Evolutionary conservation across 495 filamentous ascomycete genomes (phyloP).

Genomic region (Talaromyces wortmannii): DNA sequence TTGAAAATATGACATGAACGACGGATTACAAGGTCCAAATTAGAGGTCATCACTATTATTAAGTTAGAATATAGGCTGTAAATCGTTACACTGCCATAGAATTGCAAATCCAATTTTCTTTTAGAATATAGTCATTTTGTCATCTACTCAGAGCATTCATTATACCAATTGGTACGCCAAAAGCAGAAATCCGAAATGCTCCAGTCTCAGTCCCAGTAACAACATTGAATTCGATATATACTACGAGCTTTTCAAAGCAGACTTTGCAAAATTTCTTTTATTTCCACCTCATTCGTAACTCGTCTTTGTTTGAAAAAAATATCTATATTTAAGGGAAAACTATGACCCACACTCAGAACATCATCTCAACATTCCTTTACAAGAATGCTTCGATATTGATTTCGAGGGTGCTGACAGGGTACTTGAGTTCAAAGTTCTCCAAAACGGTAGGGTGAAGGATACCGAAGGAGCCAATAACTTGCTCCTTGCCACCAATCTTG

Average conservation of each 20-base stretch:
- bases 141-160: too few species aligned
- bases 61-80: too few species aligned
- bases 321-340: neutral
- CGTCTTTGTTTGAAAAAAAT: neutral
- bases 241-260: too few species aligned
- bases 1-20: conserved; percentile 2
- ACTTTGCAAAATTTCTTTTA: too few species aligned
- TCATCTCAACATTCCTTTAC: conserved; percentile 24
- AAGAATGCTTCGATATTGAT: conserved; percentile 94
- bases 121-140: too few species aligned
- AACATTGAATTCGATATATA: too few species aligned
- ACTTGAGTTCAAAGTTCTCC: conserved; percentile 89
- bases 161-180: too few species aligned
- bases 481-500: conserved; percentile 60
- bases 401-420: conserved; percentile 92
- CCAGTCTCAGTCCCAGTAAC: too few species aligned
- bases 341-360: neutral
- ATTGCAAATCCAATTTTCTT: too few species aligned
- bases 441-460: conserved; percentile 89
- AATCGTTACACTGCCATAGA: too few species aligned
- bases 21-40: neutral
- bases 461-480: conserved; percentile 79
- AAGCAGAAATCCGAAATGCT: too few species aligned
- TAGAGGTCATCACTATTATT: too few species aligned
- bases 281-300: neutral